These are phyloP conservation scores for Ceratocystis papillata DNA, from an alignment of 2,329 filamentous ascomycete species.

Conservation along the genomic window DNA sequence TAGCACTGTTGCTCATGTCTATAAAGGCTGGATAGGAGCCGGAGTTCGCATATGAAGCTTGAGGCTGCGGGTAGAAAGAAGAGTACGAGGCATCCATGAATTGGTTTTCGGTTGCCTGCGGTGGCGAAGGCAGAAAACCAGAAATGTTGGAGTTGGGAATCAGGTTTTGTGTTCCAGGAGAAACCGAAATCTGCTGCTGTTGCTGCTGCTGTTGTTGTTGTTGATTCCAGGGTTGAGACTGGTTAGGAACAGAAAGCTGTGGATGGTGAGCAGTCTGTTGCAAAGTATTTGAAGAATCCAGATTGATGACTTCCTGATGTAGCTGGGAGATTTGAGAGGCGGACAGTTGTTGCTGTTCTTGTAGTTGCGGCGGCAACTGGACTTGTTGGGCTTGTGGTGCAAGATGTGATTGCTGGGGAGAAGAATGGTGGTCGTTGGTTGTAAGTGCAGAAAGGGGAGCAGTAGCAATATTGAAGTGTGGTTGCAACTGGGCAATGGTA, in stretches of 20 bases:
- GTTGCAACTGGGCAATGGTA: conserved; percentile 13
- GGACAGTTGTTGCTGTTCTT: conserved; percentile 7
- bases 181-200: conserved; percentile 20
- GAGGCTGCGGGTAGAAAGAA: conserved; percentile 8
- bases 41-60: conserved; percentile 6
- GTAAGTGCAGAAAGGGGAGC: neutral
- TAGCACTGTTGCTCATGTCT: conserved; percentile 21
- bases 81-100: conserved; percentile 20
- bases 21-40: neutral
- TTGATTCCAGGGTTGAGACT: conserved; percentile 3
- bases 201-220: neutral
- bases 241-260: conserved; percentile 15
- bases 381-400: neutral
- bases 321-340: neutral
- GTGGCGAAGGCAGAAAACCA: conserved; percentile 17
- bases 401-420: conserved; percentile 6
- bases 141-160: neutral
- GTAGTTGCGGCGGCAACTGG: neutral
- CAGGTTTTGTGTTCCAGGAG: neutral
- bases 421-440: neutral
- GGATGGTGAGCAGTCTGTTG: neutral
- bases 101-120: conserved; percentile 18
- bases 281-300: conserved; percentile 13
- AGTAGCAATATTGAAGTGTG: conserved; percentile 15
- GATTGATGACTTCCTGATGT: conserved; percentile 8